Evolutionary conservation across 2,329 filamentous ascomycete genomes (phyloP), one percentile per base, ranked within the genome.

Genomic region (Aspergillus cejpii): DNA sequence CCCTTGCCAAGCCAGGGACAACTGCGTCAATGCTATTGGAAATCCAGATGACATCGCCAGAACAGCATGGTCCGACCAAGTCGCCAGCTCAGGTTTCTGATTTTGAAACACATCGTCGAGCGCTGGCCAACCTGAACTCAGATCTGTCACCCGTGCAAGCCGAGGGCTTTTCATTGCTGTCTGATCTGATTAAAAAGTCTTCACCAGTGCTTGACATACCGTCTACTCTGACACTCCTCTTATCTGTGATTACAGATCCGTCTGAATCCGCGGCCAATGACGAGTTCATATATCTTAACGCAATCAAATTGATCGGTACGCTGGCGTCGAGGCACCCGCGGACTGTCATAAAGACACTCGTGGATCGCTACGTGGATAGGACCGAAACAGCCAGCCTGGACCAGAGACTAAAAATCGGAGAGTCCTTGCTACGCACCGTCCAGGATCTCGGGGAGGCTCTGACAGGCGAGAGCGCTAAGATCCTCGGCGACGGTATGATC

Each of bases 171-270:
- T 66, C 66, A 1, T 54, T 69, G 2, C 52, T 71, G 2, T 67
- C 66, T 4, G 55, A 62, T 19, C 50, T 72, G 2, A 61, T 72
- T 48, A 57, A 56, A n/a, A 64, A 65, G 39, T 58, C 63, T 1
- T 72, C 69, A 0, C 68, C 68, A 0, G 59, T 72, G 5, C 61
- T 72, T 26, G 68, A 71, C 40, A 68, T 72, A 21, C 65, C 67
- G 2, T 66, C 68, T 6, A 71, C 69, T 1, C 50, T 70, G 8
- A 58, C 65, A 0, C 58, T 70, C 1, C 60, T 72, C 2, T 47
- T 71, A 15, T 69, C 68, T 2, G 55, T 70, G 6, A 58, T 71
- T 24, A 64, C 59, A 2, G 65, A 63, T 37, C 50, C 58, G 8
- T 62, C 63, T 0, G 61, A 62, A 39, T 49, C 59, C 6, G 46